Evolutionary conservation across 2,329 filamentous ascomycete genomes (phyloP).

Genomic region (Sporothrix inflata): DNA sequence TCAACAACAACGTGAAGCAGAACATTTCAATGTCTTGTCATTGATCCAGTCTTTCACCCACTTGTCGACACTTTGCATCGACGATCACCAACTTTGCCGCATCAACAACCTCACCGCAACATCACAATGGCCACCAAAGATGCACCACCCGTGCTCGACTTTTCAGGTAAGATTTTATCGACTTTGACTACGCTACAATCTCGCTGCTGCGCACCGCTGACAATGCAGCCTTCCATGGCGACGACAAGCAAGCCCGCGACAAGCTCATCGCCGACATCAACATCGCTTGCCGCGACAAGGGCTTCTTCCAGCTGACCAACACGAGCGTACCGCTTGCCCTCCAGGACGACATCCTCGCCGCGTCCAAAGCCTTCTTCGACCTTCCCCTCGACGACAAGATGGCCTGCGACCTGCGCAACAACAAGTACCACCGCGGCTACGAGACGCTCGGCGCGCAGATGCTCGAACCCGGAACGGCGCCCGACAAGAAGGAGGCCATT

Average conservation of each 20-base stretch:
- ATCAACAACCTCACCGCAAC: neutral
- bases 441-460: slow-evolving; percentile 51
- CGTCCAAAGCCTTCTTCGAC: slow-evolving; percentile 51
- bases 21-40: neutral
- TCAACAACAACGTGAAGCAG: neutral
- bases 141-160: neutral
- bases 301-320: slow-evolving; percentile 38
- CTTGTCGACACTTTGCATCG: no score
- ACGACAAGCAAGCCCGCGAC: slow-evolving; percentile 16
- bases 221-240: slow-evolving; percentile 21
- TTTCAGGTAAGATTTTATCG: no score
- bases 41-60: no score
- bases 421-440: slow-evolving; percentile 49
- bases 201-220: no score
- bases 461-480: slow-evolving; percentile 47
- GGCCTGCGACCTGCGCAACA: slow-evolving; percentile 38
- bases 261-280: slow-evolving; percentile 22
- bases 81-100: no score
- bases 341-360: slow-evolving; percentile 32
- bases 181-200: no score
- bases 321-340: slow-evolving; percentile 34
- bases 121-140: neutral
- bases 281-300: slow-evolving; percentile 38
- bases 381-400: slow-evolving; percentile 51
- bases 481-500: slow-evolving; percentile 51